phyloP scores from a whole-genome alignment of 805 yeast genomes.

The Hanseniaspora jakobsenii region DNA sequence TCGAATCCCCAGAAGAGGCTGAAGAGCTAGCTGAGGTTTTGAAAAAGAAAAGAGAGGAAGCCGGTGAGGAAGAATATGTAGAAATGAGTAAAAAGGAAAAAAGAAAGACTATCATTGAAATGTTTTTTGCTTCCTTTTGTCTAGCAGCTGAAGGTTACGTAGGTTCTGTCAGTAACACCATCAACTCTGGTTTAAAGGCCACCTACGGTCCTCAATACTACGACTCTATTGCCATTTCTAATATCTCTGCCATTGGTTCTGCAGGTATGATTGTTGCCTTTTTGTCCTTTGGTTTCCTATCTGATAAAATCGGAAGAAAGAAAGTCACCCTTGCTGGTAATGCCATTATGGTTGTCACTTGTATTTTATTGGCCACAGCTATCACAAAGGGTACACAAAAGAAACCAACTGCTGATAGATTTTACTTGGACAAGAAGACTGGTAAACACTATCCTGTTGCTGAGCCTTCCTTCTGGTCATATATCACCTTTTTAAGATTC shows the following conservation, averaged over 20 bases:
- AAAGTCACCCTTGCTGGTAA: conserved; percentile 73
- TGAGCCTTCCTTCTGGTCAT: conserved; percentile 62
- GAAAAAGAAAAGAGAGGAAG: neutral
- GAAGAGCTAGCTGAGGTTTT: neutral
- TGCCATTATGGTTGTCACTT: conserved; percentile 56
- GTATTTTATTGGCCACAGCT: conserved; percentile 50
- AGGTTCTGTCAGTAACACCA: conserved; percentile 71
- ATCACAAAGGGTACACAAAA: neutral
- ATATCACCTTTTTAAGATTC: conserved; percentile 53
- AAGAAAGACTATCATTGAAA: neutral
- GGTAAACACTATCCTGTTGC: conserved; percentile 86
- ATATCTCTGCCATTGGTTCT: conserved; percentile 77
- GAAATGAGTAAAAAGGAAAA: neutral
- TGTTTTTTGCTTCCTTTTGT: conserved; percentile 25
- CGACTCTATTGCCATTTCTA: conserved; percentile 56
- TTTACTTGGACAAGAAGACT: conserved; percentile 77
- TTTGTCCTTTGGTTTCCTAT: conserved; percentile 61
- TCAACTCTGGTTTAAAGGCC: conserved; percentile 52
- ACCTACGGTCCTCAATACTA: conserved; percentile 56
- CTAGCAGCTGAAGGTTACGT: conserved; percentile 87
- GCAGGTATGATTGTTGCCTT: conserved; percentile 88
- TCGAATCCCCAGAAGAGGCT: neutral
- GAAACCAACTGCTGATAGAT: conserved; percentile 62
- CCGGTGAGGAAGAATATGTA: neutral
- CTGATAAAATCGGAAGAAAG: conserved; percentile 73